Conservation (phyloP, 306 rosid species). For the Pterocarpus macrocarpus region DNA sequence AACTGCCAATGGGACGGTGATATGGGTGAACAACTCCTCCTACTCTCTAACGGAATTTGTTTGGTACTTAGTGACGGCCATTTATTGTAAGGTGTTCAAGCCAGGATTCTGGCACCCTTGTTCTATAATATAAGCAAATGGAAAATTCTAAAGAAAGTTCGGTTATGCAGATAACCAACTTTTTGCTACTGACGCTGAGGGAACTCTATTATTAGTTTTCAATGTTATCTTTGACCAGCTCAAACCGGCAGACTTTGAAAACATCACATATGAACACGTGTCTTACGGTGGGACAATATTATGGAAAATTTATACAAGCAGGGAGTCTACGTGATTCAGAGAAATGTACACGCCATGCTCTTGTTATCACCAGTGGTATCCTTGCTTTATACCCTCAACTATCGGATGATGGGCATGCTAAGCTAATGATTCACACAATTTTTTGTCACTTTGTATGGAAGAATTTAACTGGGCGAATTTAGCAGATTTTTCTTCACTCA, state of each 20-base stretch:
- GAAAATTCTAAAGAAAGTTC: slow-evolving; percentile 22
- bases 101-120: slow-evolving; percentile 35
- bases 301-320: neutral
- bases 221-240: neutral
- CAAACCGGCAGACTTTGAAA: slow-evolving; percentile 24
- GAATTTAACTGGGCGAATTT: neutral
- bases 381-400: neutral
- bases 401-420: neutral
- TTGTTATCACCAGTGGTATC: neutral
- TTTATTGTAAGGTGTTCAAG: slow-evolving; percentile 38
- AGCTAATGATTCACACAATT: neutral
- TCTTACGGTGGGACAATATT: slow-evolving; percentile 24
- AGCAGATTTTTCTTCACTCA: neutral
- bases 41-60: slow-evolving; percentile 46
- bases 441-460: neutral
- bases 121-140: neutral
- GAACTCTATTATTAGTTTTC: slow-evolving; percentile 7
- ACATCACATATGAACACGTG: slow-evolving; percentile 29
- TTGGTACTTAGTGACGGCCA: slow-evolving; percentile 33
- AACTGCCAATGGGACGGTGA: slow-evolving; percentile 55
- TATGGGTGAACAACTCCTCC: slow-evolving; percentile 76
- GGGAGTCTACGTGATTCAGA: neutral
- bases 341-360: neutral
- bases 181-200: slow-evolving; percentile 12
- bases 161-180: slow-evolving; percentile 64